Evolutionary conservation across 2,329 filamentous ascomycete genomes (phyloP).

Genomic region (Botrytis aclada): DNA sequence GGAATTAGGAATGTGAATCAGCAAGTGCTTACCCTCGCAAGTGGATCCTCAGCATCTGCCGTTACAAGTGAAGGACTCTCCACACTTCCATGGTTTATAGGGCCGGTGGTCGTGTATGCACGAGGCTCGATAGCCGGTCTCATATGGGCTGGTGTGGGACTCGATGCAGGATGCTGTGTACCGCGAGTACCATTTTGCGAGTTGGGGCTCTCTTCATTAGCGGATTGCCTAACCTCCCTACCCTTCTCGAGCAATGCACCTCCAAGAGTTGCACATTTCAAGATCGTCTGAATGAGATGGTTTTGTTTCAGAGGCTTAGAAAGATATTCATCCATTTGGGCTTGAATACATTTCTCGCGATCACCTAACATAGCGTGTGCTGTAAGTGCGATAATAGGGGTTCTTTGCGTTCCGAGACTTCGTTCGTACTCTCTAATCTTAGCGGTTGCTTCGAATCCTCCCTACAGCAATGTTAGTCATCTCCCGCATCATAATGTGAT

Average conservation of each 20-base stretch:
- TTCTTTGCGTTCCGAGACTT: conserved; percentile 73
- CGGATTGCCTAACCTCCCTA: conserved; percentile 49
- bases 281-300: conserved; percentile 94
- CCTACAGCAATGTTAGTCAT: conserved; percentile 52
- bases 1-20: conserved; percentile 14
- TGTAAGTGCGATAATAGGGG: conserved; percentile 93
- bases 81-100: conserved; percentile 51
- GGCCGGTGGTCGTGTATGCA: conserved; percentile 67
- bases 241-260: conserved; percentile 78
- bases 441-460: conserved; percentile 93
- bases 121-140: conserved; percentile 59
- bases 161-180: conserved; percentile 20
- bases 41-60: conserved; percentile 55
- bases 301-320: conserved; percentile 97
- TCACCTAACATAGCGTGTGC: conserved; percentile 99
- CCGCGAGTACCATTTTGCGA: conserved; percentile 24
- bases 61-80: conserved; percentile 63
- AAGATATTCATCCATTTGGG: conserved; percentile 98
- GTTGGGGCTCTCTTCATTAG: conserved; percentile 34
- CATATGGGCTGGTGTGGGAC: conserved; percentile 23
- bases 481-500: not conserved
- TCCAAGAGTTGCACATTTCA: conserved; percentile 92
- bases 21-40: conserved; percentile 35
- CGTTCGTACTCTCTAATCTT: conserved; percentile 96
- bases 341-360: conserved; percentile 95